Base-by-base conservation (phyloP, 2,329 filamentous ascomycete species). In the Colletotrichum echinochloae region DNA sequence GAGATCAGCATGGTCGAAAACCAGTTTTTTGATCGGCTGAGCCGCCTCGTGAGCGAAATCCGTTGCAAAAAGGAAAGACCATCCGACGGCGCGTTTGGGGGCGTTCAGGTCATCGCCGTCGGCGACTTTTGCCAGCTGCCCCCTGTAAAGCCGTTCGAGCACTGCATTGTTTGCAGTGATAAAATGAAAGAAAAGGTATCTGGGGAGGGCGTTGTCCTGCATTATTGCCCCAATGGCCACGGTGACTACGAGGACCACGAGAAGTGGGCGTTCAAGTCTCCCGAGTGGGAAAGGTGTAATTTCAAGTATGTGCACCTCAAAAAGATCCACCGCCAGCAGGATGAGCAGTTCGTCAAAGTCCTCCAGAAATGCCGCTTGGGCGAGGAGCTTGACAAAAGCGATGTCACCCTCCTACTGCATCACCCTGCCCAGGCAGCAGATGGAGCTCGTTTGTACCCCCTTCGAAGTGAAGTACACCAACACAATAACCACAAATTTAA, bases 1-100 rank as follows among this genome's bases (percentile, higher is more conserved):
- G 90, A 92, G 77, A 87, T 92, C 67, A 89, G 86, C 72, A 92
- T 92, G 90, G 82, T 91, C 0, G 87, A 89, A 60, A 88, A 85
- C 84, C 89, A 91, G 72, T 90, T 90, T 66, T 89, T 84, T 72
- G 87, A 90, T 73, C 65, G 65, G 11, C 76, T 91, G 0, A 86
- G 89, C 0, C 88, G 89, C 0, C 88, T 91, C 2, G 44, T 68
- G 0, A 2, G 26, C 2, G 1, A 0, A 7, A 1, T 56, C 12
- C 20, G 23, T n/a, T 26, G 1, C 33, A 59, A 63, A 6, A 39
- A 16, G 7, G 23, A 8, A 14, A 2, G 9, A 7, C 37, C 44
- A 1, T 7, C 12, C 35, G 5, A 6, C 3, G 11, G 16, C 23
- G 39, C 65, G 1, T 65, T 65, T 5, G 65, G 65, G 1, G 65